phyloP scores from a whole-genome alignment of 2,329 filamentous ascomycete species.

The Graphilbum sp. region DNA sequence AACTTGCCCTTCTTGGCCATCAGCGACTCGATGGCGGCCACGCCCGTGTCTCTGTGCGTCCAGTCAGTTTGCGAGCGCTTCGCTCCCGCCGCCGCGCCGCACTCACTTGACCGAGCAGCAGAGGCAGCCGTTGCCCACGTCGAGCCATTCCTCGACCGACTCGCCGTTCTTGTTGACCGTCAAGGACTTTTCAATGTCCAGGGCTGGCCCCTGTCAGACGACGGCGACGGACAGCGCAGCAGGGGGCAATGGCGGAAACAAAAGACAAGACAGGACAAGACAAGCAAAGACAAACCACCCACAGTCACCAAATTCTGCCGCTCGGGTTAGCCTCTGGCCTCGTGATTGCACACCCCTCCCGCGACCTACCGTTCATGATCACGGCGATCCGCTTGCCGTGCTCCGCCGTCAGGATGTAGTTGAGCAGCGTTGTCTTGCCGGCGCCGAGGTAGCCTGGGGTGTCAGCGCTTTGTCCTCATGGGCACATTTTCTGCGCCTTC shows the following conservation, averaged over 20 bases:
- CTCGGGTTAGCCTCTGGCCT: too few relatives aligned
- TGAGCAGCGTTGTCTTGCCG: constrained; percentile 87
- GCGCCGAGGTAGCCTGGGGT: constrained; percentile 73
- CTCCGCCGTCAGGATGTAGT: constrained; percentile 86
- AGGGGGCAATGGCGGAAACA: too few relatives aligned
- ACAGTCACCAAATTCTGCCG: constrained; percentile 15
- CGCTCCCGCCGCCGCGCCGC: too few relatives aligned
- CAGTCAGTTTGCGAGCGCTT: neutral
- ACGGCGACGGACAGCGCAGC: too few relatives aligned
- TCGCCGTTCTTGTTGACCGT: constrained; percentile 76
- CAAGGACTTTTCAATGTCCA: constrained; percentile 90
- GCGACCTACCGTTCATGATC: constrained; percentile 91
- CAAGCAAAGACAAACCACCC: constrained; percentile 3
- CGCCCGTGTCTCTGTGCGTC: constrained; percentile 58
- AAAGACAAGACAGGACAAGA: too few relatives aligned
- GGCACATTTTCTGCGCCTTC: too few relatives aligned
- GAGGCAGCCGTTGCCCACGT: constrained; percentile 91
- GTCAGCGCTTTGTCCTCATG: too few relatives aligned
- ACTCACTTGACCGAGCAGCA: constrained; percentile 87
- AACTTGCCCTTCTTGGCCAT: constrained; percentile 91
- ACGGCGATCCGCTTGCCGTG: constrained; percentile 98
- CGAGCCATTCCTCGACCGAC: constrained; percentile 84
- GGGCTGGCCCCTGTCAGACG: constrained; percentile 31
- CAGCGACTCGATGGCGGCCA: constrained; percentile 85
- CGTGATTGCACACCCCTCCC: too few relatives aligned